Conservation (phyloP, 345 rosid species). For the Syzygium grande region DNA sequence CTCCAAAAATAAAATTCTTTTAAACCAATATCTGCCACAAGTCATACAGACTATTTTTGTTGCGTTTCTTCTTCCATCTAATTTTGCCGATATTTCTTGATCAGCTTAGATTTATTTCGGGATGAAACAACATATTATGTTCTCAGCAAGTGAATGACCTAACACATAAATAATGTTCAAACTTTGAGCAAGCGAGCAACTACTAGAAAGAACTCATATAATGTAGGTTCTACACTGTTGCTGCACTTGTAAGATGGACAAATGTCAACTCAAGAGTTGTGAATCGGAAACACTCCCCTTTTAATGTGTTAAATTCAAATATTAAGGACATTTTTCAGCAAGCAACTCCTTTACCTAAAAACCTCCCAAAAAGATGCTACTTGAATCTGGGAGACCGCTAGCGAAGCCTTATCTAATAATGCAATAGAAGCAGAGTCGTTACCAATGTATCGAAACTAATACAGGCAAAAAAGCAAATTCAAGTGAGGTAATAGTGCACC, state of each 20-base stretch:
- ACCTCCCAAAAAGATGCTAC: not conserved
- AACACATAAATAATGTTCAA: not conserved
- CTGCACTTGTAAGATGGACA: not conserved
- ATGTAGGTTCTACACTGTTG: not conserved
- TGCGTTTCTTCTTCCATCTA: not conserved
- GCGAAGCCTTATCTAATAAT: not conserved
- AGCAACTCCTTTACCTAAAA: not conserved
- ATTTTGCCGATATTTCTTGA: not conserved
- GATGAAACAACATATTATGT: not conserved
- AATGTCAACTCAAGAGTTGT: not conserved
- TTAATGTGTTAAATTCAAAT: not conserved
- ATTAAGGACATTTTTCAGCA: not conserved
- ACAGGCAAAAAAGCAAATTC: not conserved
- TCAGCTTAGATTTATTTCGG: not conserved
- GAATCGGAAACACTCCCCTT: not conserved
- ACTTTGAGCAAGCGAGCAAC: not conserved
- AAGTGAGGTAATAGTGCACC: not conserved
- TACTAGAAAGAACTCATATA: not conserved
- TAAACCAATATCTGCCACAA: not conserved
- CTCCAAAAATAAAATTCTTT: not conserved
- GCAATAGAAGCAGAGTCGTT: not conserved
- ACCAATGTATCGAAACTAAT: not conserved
- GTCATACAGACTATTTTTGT: not conserved
- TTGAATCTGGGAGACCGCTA: not conserved
- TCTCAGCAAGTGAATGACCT: not conserved